Evolutionary conservation across 2,329 filamentous ascomycete genomes (phyloP).

Genomic region (Mycosphaerella sp.): DNA sequence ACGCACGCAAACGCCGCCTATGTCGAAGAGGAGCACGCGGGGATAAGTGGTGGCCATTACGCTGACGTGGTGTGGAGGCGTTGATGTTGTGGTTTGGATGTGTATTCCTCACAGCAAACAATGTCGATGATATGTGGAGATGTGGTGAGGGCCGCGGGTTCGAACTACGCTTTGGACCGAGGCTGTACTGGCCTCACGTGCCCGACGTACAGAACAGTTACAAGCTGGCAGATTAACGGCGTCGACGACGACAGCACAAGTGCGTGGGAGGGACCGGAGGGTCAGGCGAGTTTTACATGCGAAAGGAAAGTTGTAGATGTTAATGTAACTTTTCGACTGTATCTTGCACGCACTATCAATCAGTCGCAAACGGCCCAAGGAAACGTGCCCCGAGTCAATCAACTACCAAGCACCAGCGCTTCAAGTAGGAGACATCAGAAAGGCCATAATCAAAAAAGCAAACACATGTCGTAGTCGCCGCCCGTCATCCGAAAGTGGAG

Average conservation of each 20-base stretch:
- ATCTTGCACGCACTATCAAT: neutral
- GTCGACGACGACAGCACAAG: too few relatives aligned
- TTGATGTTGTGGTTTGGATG: too few relatives aligned
- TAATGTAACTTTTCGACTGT: neutral
- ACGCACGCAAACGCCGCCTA: conserved; percentile 93
- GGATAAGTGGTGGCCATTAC: conserved; percentile 38
- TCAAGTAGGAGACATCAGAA: conserved; percentile 45
- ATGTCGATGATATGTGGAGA: too few relatives aligned
- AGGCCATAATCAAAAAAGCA: conserved; percentile 1
- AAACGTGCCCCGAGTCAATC: conserved; percentile 46
- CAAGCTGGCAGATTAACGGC: too few relatives aligned
- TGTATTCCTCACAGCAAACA: too few relatives aligned
- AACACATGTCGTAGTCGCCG: neutral
- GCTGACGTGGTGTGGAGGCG: too few relatives aligned
- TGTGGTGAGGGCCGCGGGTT: too few relatives aligned
- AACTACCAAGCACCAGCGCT: conserved; percentile 27
- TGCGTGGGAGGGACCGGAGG: too few relatives aligned
- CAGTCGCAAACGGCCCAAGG: conserved; percentile 3
- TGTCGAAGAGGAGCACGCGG: conserved; percentile 83
- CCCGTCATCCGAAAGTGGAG: conserved; percentile 6
- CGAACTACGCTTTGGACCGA: too few relatives aligned
- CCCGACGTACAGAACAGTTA: too few relatives aligned
- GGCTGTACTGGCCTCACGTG: too few relatives aligned
- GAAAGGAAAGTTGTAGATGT: neutral
- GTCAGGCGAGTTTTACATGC: too few relatives aligned